Conservation (phyloP, 768 basidiomycete genomes). For the Lactifluus hygrophoroides region DNA sequence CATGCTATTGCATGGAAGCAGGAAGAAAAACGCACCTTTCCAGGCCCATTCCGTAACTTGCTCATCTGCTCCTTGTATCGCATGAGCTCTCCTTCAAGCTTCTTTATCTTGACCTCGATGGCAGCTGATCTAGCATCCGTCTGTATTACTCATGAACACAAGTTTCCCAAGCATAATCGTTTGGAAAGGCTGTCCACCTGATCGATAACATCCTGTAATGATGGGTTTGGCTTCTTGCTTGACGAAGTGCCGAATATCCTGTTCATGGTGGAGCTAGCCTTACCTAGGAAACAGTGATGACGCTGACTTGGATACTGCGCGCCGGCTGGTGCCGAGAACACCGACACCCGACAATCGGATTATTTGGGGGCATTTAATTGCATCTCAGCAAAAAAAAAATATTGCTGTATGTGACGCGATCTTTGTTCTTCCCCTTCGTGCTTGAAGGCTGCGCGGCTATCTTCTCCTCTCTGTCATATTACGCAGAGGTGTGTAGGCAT, state of each 20-base stretch:
- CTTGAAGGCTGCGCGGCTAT: background rate
- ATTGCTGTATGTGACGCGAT: background rate
- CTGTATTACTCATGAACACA: conserved; percentile 32
- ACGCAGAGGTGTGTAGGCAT: background rate
- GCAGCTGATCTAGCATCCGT: conserved; percentile 81
- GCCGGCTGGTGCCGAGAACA: background rate
- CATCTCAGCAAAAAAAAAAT: background rate
- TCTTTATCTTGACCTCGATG: conserved; percentile 95
- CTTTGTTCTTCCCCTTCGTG: background rate
- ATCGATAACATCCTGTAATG: conserved; percentile 86
- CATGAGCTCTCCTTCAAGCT: conserved; percentile 86
- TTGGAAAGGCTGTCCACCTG: conserved; percentile 45
- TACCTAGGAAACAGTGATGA: background rate
- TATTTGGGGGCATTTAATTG: background rate
- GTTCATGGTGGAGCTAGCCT: conserved; percentile 51
- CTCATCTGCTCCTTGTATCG: conserved; percentile 95
- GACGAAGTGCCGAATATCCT: conserved; percentile 73
- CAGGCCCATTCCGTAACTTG: conserved; percentile 87
- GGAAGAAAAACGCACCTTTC: conserved; percentile 65
- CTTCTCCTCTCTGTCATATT: background rate
- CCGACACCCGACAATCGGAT: background rate
- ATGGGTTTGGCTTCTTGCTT: conserved; percentile 76
- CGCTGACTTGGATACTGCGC: background rate
- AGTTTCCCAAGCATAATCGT: background rate
- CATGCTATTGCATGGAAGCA: background rate